phyloP scores from a whole-genome alignment of 352 stramenopile species.

The Phytophthora fragariae region DNA sequence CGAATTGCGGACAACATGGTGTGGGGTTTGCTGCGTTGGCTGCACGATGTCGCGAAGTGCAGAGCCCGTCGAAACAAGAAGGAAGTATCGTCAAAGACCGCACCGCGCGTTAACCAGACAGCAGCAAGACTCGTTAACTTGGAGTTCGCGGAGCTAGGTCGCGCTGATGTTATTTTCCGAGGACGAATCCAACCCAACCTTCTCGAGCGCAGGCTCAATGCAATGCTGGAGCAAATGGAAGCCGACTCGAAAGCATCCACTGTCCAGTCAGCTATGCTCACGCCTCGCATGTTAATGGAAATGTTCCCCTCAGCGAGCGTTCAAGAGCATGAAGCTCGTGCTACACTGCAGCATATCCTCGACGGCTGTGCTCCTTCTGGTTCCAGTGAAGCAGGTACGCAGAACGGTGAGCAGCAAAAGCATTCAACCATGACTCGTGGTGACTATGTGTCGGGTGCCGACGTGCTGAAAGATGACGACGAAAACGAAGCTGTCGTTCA shows the following conservation, averaged over 20 bases:
- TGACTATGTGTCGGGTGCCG: background rate
- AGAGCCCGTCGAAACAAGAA: conserved; percentile 7
- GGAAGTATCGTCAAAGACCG: conserved; percentile 18
- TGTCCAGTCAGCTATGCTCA: conserved; percentile 9
- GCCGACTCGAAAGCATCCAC: background rate
- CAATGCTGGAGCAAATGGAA: conserved; percentile 20
- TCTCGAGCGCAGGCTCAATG: conserved; percentile 15
- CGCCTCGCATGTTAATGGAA: conserved; percentile 20
- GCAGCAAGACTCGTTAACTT: background rate
- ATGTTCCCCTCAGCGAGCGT: conserved; percentile 32
- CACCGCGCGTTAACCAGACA: background rate
- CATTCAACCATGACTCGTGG: background rate
- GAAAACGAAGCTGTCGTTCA: conserved; percentile 8
- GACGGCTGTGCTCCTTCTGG: conserved; percentile 11
- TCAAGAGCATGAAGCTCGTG: conserved; percentile 32
- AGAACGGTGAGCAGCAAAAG: background rate
- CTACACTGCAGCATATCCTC: conserved; percentile 37
- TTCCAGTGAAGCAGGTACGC: background rate
- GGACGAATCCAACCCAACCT: conserved; percentile 30
- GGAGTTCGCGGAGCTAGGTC: conserved; percentile 15
- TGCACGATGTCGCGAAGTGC: conserved; percentile 17
- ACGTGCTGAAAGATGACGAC: conserved; percentile 3
- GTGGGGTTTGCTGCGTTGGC: conserved; percentile 23
- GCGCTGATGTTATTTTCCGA: conserved; percentile 29
- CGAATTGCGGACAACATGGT: conserved; percentile 41